phyloP scores from a whole-genome alignment of 345 rosid species.

The Aegle marmelos region DNA sequence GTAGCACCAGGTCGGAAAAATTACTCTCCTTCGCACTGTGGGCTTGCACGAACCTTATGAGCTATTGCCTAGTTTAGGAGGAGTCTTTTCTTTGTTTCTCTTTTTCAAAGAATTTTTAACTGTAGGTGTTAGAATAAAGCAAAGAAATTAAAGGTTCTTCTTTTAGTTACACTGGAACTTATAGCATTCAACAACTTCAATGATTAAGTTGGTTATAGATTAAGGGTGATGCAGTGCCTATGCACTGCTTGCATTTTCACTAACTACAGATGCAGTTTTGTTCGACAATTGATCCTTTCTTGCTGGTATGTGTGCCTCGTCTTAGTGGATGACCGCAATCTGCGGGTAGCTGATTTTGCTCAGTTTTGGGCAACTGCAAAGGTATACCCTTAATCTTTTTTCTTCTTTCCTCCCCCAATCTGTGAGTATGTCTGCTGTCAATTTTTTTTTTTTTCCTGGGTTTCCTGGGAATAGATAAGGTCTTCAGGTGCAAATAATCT shows the following conservation, averaged over 20 bases:
- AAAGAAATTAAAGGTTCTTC: slow-evolving; percentile 21
- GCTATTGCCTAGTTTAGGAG: slow-evolving; percentile 26
- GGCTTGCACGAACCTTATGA: slow-evolving; percentile 18
- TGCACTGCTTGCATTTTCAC: slow-evolving; percentile 84
- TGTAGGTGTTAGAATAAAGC: slow-evolving; percentile 29
- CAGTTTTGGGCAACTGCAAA: slow-evolving; percentile 99
- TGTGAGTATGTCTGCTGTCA: slow-evolving; percentile 35
- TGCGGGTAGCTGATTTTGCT: slow-evolving; percentile 99
- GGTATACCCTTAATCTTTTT: slow-evolving; percentile 85
- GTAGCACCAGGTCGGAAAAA: neutral
- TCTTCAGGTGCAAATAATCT: slow-evolving; percentile 33
- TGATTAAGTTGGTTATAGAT: slow-evolving; percentile 55
- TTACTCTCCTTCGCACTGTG: slow-evolving; percentile 12
- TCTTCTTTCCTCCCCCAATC: slow-evolving; percentile 44
- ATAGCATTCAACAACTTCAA: slow-evolving; percentile 35
- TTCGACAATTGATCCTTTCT: slow-evolving; percentile 96
- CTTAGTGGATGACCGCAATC: slow-evolving; percentile 99
- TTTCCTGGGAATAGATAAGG: slow-evolving; percentile 36
- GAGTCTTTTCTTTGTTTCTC: slow-evolving; percentile 6
- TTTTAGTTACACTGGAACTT: slow-evolving; percentile 21
- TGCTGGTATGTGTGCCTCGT: slow-evolving; percentile 94
- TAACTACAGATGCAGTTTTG: slow-evolving; percentile 97
- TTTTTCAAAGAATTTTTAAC: slow-evolving; percentile 18
- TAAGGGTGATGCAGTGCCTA: slow-evolving; percentile 75
- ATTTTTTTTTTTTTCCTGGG: slow-evolving; percentile 13